Base-by-base conservation (phyloP, 805 yeast species). In the Hanseniaspora jakobsenii region DNA sequence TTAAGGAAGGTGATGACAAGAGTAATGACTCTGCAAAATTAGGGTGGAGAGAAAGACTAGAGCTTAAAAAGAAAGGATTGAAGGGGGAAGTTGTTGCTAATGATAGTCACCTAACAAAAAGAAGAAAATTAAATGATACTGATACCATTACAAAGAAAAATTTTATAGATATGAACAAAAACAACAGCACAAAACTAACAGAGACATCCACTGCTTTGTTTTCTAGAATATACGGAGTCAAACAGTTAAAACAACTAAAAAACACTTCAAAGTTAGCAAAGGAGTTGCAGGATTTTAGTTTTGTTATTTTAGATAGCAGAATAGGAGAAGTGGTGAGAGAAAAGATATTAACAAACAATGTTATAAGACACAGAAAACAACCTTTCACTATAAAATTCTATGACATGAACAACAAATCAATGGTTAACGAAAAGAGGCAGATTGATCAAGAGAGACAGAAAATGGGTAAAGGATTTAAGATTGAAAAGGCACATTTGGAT, bases 121-220 rank as follows among this genome's bases (percentile, higher is more conserved):
- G n/a, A n/a, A n/a, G n/a, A n/a, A n/a, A n/a, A n/a, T n/a, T n/a
- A n/a, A 24, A 10, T 24, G 10, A 24, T 24, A 24, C 27, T 24
- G 10, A 24, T 24, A 32, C 16, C 13, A 12, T n/a, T 12, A n/a
- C 16, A 3, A 27, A 36, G 2, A 31, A 24, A 18, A 19, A 10
- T 24, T 24, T 43, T 18, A 36, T 43, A n/a, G 47, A 43, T n/a
- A 30, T 43, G 37, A 43, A 43, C 27, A 43, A 30, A 36, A 36
- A 36, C 29, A 9, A 27, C 2, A 18, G 36, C 26, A 43, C 40
- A 14, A 43, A 30, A 26, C 9, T 36, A 16, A 43, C 67, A 14
- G 64, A 75, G 1, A 67, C 71, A 1, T 77, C 86, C 0, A 74
- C 76, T 43, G 81, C 78, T 47, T 50, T 66, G 30, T 80, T 82